These are phyloP conservation scores for Neoascochyta sp. DNA, from an alignment of 2,329 filamentous ascomycete species.

Conservation along the genomic window DNA sequence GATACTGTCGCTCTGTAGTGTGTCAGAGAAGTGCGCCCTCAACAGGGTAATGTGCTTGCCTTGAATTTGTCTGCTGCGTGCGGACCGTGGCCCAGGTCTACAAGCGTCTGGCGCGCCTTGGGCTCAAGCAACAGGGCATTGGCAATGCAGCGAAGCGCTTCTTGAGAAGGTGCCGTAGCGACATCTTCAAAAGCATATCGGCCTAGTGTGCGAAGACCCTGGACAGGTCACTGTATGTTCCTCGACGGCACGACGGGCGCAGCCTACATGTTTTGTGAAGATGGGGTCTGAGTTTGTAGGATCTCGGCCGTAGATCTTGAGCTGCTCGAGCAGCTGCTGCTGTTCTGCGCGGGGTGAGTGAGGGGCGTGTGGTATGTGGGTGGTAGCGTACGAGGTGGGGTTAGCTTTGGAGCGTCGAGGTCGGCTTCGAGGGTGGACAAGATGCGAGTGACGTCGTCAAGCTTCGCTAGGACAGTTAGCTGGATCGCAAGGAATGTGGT, in stretches of 20 bases:
- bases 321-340: conserved; percentile 54
- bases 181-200: conserved; percentile 69
- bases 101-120: conserved; percentile 66
- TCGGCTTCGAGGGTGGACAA: conserved; percentile 61
- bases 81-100: conserved; percentile 64
- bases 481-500: not conserved
- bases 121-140: conserved; percentile 74
- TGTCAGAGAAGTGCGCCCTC: not conserved
- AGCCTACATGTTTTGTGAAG: conserved; percentile 69
- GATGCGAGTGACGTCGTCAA: conserved; percentile 63
- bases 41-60: conserved; percentile 28
- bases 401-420: conserved; percentile 56
- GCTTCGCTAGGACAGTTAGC: conserved; percentile 53
- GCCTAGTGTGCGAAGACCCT: conserved; percentile 73
- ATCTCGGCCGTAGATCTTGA: conserved; percentile 77
- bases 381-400: conserved; percentile 54
- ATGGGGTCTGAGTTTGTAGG: conserved; percentile 72
- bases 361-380: not conserved
- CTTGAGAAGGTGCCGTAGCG: conserved; percentile 58
- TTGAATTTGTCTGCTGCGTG: conserved; percentile 69
- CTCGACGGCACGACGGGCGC: not conserved
- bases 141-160: conserved; percentile 76
- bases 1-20: conserved; percentile 57
- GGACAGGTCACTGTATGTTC: conserved; percentile 8
- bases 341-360: conserved; percentile 51